Evolutionary conservation across 495 filamentous ascomycete genomes (phyloP).

Genomic region (Annulohypoxylon stygium): DNA sequence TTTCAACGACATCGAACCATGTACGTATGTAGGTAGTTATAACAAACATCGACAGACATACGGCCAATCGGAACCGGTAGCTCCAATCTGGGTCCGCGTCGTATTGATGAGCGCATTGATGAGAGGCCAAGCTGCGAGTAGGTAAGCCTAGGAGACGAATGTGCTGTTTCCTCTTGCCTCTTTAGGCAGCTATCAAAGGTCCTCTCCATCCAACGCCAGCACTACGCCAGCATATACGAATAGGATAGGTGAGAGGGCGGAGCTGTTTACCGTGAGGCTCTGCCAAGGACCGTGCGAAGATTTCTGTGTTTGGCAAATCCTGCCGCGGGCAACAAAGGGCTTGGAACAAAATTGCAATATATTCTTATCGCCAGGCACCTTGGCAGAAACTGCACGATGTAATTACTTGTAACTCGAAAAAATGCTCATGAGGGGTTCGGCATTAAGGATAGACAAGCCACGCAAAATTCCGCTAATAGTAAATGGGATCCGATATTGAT

Average conservation of each 20-base stretch:
- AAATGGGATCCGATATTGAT: slow-evolving; percentile 11
- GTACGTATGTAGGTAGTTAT: slow-evolving; percentile 35
- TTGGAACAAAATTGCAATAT: slow-evolving; percentile 11
- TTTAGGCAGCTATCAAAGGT: slow-evolving; percentile 46
- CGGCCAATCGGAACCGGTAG: slow-evolving; percentile 37
- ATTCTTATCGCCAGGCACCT: slow-evolving; percentile 19
- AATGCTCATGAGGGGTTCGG: slow-evolving; percentile 1
- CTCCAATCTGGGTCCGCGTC: slow-evolving; percentile 31
- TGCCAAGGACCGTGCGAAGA: slow-evolving; percentile 30
- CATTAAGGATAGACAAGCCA: not conserved
- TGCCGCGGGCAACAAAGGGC: slow-evolving; percentile 12
- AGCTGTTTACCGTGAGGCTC: slow-evolving; percentile 40
- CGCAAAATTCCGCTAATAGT: slow-evolving; percentile 2
- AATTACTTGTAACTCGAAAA: not conserved
- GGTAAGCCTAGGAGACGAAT: slow-evolving; percentile 20
- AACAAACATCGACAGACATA: slow-evolving; percentile 19
- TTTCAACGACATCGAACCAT: slow-evolving; percentile 39
- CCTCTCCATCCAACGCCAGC: slow-evolving; percentile 9
- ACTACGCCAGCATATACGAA: slow-evolving; percentile 38
- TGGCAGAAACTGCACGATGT: slow-evolving; percentile 26
- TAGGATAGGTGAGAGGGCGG: slow-evolving; percentile 17
- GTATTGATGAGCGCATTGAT: slow-evolving; percentile 43
- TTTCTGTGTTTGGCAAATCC: slow-evolving; percentile 33
- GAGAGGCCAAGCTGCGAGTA: slow-evolving; percentile 38
- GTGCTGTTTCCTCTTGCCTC: slow-evolving; percentile 39